Evolutionary conservation across 1,284 basidiomycete species (phyloP).

Genomic region (Rhizopogon hawkerae): DNA sequence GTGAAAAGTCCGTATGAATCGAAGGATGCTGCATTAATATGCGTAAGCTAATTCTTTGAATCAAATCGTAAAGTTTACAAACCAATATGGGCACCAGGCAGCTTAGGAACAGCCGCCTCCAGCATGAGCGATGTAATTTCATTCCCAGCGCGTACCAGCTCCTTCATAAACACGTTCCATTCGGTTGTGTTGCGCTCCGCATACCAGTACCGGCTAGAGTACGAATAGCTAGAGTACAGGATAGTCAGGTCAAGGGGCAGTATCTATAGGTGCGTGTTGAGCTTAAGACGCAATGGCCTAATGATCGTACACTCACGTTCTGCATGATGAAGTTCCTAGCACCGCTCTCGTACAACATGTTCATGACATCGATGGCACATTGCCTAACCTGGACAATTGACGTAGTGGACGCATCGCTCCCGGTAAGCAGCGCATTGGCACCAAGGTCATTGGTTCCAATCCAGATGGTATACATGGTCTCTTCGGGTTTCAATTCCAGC

Average conservation of each 20-base stretch:
- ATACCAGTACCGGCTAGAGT: constrained; percentile 37
- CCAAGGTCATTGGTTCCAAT: constrained; percentile 45
- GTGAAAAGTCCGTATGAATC: constrained; percentile 29
- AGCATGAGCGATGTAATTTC: constrained; percentile 35
- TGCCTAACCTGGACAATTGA: constrained; percentile 34
- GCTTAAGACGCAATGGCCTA: background rate
- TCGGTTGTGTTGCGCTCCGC: constrained; percentile 38
- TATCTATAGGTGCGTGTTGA: constrained; percentile 29
- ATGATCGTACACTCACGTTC: constrained; percentile 29
- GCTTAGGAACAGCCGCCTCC: constrained; percentile 28
- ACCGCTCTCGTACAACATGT: constrained; percentile 31
- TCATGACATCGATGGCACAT: constrained; percentile 39
- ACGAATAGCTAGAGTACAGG: constrained; percentile 36
- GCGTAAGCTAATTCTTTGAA: background rate
- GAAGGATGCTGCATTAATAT: constrained; percentile 21
- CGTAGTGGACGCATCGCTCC: constrained; percentile 27
- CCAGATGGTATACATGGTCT: constrained; percentile 43
- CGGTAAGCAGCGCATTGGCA: constrained; percentile 30
- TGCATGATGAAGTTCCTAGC: constrained; percentile 42
- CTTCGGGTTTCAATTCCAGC: constrained; percentile 22
- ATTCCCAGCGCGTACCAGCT: constrained; percentile 37
- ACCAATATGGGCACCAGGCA: constrained; percentile 31
- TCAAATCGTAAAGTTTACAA: constrained; percentile 14
- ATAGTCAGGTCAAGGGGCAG: constrained; percentile 38
- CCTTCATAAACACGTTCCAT: constrained; percentile 41